phyloP scores from a whole-genome alignment of 2,329 filamentous ascomycete species.

The Leptographium procerum region DNA sequence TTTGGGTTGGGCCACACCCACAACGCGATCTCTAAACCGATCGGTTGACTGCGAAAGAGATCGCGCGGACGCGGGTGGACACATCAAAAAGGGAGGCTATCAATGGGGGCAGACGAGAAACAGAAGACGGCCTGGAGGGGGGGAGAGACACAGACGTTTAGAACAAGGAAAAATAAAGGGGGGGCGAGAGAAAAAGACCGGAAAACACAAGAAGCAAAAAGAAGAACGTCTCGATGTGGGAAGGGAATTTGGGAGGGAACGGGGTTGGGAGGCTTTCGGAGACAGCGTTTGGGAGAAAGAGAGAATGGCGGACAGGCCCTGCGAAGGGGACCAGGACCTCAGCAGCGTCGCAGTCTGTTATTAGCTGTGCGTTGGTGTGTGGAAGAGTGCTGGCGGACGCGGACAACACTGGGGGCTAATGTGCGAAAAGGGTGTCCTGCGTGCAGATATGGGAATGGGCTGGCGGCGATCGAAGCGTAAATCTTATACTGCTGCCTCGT shows the following conservation, averaged over 20 bases:
- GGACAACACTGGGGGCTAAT: slow-evolving; percentile 1
- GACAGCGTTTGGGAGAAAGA: background rate
- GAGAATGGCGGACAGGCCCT: background rate
- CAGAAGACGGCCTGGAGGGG: background rate
- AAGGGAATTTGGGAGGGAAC: slow-evolving; percentile 7
- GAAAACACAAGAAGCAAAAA: slow-evolving; percentile 1
- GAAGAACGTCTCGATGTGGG: slow-evolving; percentile 8
- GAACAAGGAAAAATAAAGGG: background rate
- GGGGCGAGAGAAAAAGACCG: background rate
- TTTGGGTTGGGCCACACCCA: slow-evolving; percentile 11
- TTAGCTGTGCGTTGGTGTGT: background rate
- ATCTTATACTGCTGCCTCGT: slow-evolving; percentile 13
- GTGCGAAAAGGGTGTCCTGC: background rate
- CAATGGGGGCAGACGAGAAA: background rate
- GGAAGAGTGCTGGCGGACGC: background rate
- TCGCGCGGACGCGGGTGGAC: slow-evolving; percentile 10
- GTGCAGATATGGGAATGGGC: slow-evolving; percentile 12
- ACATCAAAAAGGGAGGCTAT: slow-evolving; percentile 11
- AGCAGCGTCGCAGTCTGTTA: background rate
- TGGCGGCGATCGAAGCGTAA: slow-evolving; percentile 12
- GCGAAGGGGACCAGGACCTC: background rate
- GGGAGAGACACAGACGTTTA: background rate
- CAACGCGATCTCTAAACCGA: slow-evolving; percentile 11
- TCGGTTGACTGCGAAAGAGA: slow-evolving; percentile 12
- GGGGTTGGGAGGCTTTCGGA: slow-evolving; percentile 1